phyloP scores from a whole-genome alignment of 192 early-diverging fungal genomes.

The Mycoemilia scoparia region DNA sequence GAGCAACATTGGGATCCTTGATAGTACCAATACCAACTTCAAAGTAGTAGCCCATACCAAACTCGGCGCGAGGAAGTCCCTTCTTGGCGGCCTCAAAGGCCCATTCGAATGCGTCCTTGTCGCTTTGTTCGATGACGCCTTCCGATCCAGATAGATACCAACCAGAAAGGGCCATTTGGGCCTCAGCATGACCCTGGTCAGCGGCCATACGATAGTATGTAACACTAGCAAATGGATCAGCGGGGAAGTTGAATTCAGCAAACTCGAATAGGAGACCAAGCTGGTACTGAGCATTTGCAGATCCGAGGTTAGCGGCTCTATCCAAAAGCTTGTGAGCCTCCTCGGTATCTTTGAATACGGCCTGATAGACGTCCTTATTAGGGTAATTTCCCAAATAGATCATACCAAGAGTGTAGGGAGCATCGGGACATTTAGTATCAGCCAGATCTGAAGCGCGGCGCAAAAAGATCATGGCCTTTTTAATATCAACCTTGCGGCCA shows the following conservation, averaged over 20 bases:
- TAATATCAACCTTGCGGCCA: conserved; percentile 42
- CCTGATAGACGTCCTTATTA: conserved; percentile 35
- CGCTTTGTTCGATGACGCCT: conserved; percentile 38
- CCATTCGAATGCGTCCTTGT: conserved; percentile 63
- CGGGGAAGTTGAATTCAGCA: conserved; percentile 45
- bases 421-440: conserved; percentile 43
- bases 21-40: conserved; percentile 56
- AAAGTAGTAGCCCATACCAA: conserved; percentile 78
- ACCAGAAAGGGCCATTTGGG: conserved; percentile 72
- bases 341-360: conserved; percentile 50
- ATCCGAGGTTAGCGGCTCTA: conserved; percentile 55
- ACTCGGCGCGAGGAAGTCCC: conserved; percentile 63
- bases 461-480: conserved; percentile 68
- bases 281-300: conserved; percentile 51
- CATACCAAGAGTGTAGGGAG: conserved; percentile 55
- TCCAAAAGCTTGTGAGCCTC: conserved; percentile 56
- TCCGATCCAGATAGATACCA: conserved; percentile 71
- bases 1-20: conserved; percentile 31
- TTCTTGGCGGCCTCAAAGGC: conserved; percentile 62
- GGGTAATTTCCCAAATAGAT: conserved; percentile 58
- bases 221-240: conserved; percentile 46
- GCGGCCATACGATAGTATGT: conserved; percentile 69
- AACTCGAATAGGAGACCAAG: conserved; percentile 68
- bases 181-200: conserved; percentile 53
- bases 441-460: conserved; percentile 60